Evolutionary conservation across 768 basidiomycete species (phyloP).

Genomic region (Podaxis sp.): DNA sequence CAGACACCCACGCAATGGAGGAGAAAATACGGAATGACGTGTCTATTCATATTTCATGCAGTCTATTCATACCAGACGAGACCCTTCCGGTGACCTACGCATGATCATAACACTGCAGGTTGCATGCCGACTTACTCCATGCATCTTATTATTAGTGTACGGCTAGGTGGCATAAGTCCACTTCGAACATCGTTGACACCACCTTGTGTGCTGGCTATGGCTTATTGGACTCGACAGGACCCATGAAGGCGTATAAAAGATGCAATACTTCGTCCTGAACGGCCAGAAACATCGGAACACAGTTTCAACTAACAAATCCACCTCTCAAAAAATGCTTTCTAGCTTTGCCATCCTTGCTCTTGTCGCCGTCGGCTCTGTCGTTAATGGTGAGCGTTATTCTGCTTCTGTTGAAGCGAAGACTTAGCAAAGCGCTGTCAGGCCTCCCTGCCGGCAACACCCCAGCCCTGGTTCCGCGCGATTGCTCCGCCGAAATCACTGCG

Average conservation of each 20-base stretch:
- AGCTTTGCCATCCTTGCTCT: slow-evolving; percentile 5
- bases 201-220: slow-evolving; percentile 9
- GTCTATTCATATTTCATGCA: not conserved
- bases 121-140: slow-evolving; percentile 2
- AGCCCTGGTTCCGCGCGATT: slow-evolving; percentile 19
- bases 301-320: not conserved
- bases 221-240: slow-evolving; percentile 9
- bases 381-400: slow-evolving; percentile 1
- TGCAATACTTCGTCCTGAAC: not conserved
- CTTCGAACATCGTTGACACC: not conserved
- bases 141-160: slow-evolving; percentile 8
- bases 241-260: slow-evolving; percentile 7
- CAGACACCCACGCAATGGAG: not conserved
- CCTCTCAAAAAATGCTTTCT: slow-evolving; percentile 4
- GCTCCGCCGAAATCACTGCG: slow-evolving; percentile 22
- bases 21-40: slow-evolving; percentile 7
- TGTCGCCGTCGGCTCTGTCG: not conserved
- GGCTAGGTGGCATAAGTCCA: not conserved
- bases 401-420: not conserved
- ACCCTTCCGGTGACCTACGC: not conserved
- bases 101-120: not conserved
- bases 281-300: not conserved
- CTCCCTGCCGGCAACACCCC: slow-evolving; percentile 11
- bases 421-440: not conserved
- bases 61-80: not conserved